Evolutionary conservation across 352 stramenopile genomes (phyloP), one percentile per base, ranked within the genome.

Genomic region (Pythium utonaiense): DNA sequence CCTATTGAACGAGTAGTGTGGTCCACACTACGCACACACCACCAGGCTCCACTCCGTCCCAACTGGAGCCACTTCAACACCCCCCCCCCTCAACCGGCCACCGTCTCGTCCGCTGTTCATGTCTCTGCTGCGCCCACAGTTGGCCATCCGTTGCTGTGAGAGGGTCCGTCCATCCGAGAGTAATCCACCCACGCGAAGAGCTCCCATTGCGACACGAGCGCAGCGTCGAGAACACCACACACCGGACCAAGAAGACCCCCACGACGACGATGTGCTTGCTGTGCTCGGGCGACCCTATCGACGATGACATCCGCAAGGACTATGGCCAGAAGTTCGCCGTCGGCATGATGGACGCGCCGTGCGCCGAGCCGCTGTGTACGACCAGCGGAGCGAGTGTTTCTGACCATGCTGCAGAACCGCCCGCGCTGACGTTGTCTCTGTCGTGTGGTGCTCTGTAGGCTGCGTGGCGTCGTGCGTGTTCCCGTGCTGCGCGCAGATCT

Each of bases 401-500:
- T n/a, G n/a, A n/a, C n/a, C n/a, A n/a, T n/a, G n/a, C n/a, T n/a
- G n/a, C n/a, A n/a, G n/a, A n/a, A n/a, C n/a, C n/a, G n/a, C n/a
- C n/a, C n/a, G 17, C 13, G 8, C 27, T 13, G 10, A 30, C 24
- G 53, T 64, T 17, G 42, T 16, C 14, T 25, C 3, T 40, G 41
- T 17, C 9, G 28, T 33, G 28, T 33, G n/a, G n/a, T n/a, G 1
- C 3, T 33, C 6, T 19, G 14, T 51, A 85, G 75, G 88, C 63
- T 79, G 80, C 53, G 27, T 96, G 72, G 77, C 64, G 49, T 73
- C 83, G 45, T 93, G 83, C 28, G 55, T 97, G 16, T 97, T 89
- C 36, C 87, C 83, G 19, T 95, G 83, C 61, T 97, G 91, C 69
- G 88, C 82, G 55, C 90, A 97, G 64, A 85, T 96, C 42, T 71